A percentile compares a stretch with the other conserved stretches of the same genome.
These are phyloP conservation scores for Solidago caesia DNA, from an alignment of 129 eudicot genomes.

Conservation along the genomic window DNA sequence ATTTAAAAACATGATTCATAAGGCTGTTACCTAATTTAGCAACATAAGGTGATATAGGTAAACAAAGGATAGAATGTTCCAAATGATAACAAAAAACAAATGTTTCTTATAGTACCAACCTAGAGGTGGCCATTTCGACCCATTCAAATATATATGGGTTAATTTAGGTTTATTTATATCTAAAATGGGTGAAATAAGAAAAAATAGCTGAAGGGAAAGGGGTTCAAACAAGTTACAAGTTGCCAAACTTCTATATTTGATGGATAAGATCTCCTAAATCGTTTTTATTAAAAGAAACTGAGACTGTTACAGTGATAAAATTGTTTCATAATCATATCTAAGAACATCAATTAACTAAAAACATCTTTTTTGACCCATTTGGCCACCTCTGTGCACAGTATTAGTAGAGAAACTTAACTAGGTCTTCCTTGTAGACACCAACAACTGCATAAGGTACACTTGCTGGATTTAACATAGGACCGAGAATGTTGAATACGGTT, in stretches of 20 bases:
- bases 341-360: background rate
- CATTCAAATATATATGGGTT: background rate
- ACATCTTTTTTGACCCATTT: background rate
- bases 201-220: background rate
- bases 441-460: slow-evolving; percentile 91
- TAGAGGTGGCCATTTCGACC: slow-evolving; percentile 8
- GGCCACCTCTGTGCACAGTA: background rate
- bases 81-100: background rate
- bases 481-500: slow-evolving; percentile 90
- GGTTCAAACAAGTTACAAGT: background rate
- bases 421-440: slow-evolving; percentile 81
- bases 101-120: background rate
- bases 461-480: slow-evolving; percentile 94
- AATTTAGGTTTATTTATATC: background rate
- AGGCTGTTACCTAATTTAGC: background rate
- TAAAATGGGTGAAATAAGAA: background rate
- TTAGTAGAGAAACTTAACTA: slow-evolving; percentile 47
- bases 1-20: background rate
- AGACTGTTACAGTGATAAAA: too few species aligned
- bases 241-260: background rate
- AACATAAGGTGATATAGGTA: background rate
- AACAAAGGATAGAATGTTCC: slow-evolving; percentile 1
- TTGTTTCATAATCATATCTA: too few species aligned
- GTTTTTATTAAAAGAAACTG: background rate
- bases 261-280: background rate